Conservation (phyloP, 352 stramenopile genomes). For the Pythium phragmiticola region DNA sequence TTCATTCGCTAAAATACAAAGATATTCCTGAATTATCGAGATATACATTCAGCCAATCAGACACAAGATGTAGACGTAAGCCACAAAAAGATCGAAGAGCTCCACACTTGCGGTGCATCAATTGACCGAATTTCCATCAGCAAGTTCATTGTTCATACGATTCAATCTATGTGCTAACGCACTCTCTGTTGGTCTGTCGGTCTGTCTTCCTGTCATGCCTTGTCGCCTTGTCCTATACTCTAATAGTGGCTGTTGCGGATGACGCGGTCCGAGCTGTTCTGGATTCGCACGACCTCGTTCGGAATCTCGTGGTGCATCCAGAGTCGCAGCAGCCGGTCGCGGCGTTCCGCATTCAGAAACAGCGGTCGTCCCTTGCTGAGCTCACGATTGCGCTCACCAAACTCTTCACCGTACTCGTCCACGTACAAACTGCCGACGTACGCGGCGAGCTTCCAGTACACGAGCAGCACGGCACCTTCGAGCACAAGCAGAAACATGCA, state of each 20-base stretch:
- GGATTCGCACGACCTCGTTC: constrained; percentile 86
- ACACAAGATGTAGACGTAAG: constrained; percentile 13
- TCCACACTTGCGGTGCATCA: too few relatives aligned
- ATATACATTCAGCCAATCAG: constrained; percentile 20
- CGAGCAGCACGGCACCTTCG: constrained; percentile 79
- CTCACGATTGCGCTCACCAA: constrained; percentile 80
- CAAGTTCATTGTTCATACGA: neutral
- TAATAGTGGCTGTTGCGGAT: constrained; percentile 89
- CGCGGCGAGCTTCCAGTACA: constrained; percentile 85
- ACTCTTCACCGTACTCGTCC: constrained; percentile 88
- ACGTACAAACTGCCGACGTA: constrained; percentile 85
- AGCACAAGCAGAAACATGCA: constrained; percentile 84
- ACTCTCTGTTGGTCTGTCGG: neutral
- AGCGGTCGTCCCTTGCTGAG: constrained; percentile 79
- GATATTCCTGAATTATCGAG: neutral
- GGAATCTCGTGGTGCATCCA: constrained; percentile 83
- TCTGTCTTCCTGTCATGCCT: neutral
- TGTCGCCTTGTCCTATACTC: neutral
- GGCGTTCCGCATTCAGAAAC: constrained; percentile 73
- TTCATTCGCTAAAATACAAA: constrained; percentile 22
- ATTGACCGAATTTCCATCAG: too few relatives aligned
- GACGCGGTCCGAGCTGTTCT: constrained; percentile 87
- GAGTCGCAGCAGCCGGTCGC: constrained; percentile 67
- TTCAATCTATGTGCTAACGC: neutral
- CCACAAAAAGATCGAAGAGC: constrained; percentile 10